Conservation (phyloP, 345 rosid genomes). For the Garcia nutans region DNA sequence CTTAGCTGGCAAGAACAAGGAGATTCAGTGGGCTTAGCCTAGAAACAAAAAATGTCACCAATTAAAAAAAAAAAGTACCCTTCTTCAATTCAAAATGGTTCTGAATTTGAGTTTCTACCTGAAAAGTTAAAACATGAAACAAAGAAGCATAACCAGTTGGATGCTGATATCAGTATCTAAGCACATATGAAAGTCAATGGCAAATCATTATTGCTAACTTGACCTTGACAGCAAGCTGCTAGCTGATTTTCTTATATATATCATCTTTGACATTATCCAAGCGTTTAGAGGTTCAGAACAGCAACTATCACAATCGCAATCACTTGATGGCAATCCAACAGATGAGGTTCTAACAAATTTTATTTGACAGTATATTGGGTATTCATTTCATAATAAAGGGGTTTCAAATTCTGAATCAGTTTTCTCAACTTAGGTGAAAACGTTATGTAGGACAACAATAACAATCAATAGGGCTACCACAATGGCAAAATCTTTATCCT, state of each 20-base stretch:
- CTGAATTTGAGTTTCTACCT: too few relatives aligned
- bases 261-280: neutral
- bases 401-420: neutral
- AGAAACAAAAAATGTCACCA: too few relatives aligned
- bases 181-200: neutral
- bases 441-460: neutral
- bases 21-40: too few relatives aligned
- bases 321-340: neutral
- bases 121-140: too few relatives aligned
- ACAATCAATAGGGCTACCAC: too few relatives aligned
- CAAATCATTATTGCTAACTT: neutral
- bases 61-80: too few relatives aligned
- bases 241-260: neutral
- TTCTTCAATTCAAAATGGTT: too few relatives aligned
- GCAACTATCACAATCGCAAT: neutral
- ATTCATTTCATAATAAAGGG: too few relatives aligned
- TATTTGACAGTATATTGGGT: neutral
- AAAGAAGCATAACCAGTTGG: too few relatives aligned
- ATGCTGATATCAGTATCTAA: neutral
- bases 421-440: neutral
- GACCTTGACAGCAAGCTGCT: neutral
- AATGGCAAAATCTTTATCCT: neutral
- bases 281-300: neutral
- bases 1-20: too few relatives aligned
- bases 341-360: neutral